A percentile compares a stretch with the other conserved stretches of the same genome.
These are phyloP conservation scores for Aspergillaceae sp. DNA, from an alignment of 2,329 filamentous ascomycete species.

Conservation along the genomic window DNA sequence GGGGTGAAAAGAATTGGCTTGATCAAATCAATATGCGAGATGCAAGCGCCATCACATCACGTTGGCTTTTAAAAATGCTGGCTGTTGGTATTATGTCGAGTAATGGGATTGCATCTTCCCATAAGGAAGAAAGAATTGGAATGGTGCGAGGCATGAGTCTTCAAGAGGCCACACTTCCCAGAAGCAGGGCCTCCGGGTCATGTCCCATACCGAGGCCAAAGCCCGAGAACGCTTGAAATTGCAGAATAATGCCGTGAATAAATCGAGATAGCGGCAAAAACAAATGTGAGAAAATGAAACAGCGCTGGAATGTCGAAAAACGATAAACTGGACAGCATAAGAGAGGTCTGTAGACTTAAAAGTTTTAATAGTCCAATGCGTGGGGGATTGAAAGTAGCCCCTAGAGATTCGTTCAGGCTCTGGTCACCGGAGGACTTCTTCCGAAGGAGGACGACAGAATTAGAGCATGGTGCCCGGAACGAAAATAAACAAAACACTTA, in stretches of 20 bases:
- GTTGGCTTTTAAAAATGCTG: no score
- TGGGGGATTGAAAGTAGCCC: no score
- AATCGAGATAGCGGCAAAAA: not conserved
- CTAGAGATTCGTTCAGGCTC: no score
- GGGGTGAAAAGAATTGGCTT: not conserved
- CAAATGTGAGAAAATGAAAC: not conserved
- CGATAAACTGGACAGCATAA: not conserved
- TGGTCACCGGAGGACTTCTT: no score
- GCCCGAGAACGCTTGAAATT: not conserved
- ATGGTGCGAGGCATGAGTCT: not conserved
- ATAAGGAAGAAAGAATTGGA: not conserved
- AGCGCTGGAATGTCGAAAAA: not conserved
- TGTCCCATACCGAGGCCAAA: not conserved
- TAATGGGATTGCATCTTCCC: not conserved
- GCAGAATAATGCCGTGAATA: not conserved
- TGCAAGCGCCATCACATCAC: no score
- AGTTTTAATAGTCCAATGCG: no score
- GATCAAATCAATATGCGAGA: not conserved
- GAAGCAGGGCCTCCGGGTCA: not conserved
- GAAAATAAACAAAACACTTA: constrained; percentile 86
- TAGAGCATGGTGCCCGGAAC: constrained; percentile 64
- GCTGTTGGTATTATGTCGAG: not conserved
- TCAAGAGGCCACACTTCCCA: not conserved
- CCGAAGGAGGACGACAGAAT: constrained; percentile 4
- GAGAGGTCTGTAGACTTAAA: no score